Evolutionary conservation across 441 rosid species (phyloP), one percentile per base, ranked within the genome.

Genomic region (Pelargonium fulgidum): DNA sequence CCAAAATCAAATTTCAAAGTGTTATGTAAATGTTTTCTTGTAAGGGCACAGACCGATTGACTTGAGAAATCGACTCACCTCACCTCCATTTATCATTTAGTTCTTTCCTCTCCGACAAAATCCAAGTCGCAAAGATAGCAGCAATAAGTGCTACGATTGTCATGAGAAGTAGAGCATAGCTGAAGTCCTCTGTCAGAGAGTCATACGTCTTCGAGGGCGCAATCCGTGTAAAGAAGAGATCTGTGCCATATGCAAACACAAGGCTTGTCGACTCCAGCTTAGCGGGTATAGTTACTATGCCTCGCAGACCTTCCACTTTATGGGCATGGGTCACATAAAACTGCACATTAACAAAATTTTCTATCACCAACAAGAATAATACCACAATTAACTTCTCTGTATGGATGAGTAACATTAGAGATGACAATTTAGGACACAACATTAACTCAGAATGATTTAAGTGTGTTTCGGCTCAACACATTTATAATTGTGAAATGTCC

Each of bases 171-270:
- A 95, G 84, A 0, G 99, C 99, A 2, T 92, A 95, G 81, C 88
- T 92, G 75, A 95, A 95, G 81, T 95, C 98, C 69, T 95, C 99
- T 0, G 99, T 95, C 62, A 95, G 93, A 0, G 99, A 95, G 83
- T 95, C 99, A 10, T 90, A 95, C 7, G 97, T 95, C 85, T 88
- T 91, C n/a, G 99, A 95, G 41, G 98, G 97, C 8, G 99, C 98
- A 33, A 92, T 92, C 42, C 81, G 95, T 59, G 96, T 89, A 77
- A 86, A 92, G 80, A 95, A 92, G 73, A 92, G 91, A 78, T 95
- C 99, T 36, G 93, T 90, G 17, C 99, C 99, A 62, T 91, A 87
- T 1, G 94, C 83, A 71, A 95, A 95, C 14, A 90, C 89, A 1
- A 90, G 96, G 54, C 96, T 87, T 13, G 94, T 90, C 8, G 99